These are phyloP conservation scores for Aspergillus pseudoterreus DNA, from an alignment of 2,329 filamentous ascomycete species.

Conservation along the genomic window DNA sequence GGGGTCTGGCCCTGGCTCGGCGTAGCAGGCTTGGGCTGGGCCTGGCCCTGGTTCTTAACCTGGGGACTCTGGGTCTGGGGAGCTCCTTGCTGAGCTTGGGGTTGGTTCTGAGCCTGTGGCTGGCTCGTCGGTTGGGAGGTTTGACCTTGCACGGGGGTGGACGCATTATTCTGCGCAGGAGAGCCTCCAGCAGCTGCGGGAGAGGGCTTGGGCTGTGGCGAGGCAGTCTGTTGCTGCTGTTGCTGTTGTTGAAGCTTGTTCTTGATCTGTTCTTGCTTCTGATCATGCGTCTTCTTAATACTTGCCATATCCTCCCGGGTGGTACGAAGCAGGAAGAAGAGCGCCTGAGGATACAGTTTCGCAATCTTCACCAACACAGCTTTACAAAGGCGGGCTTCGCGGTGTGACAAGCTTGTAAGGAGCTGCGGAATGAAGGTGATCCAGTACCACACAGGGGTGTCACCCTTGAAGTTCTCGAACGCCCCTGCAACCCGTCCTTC, in stretches of 20 bases:
- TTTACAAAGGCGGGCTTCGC: constrained; percentile 83
- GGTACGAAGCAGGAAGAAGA: constrained; percentile 93
- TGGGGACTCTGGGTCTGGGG: constrained; percentile 16
- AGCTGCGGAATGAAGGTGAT: constrained; percentile 98
- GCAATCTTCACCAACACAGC: constrained; percentile 88
- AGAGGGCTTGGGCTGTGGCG: constrained; percentile 33
- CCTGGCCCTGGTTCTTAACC: constrained; percentile 11
- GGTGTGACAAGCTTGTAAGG: constrained; percentile 83
- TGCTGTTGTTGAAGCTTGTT: constrained; percentile 63
- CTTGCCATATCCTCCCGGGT: constrained; percentile 89
- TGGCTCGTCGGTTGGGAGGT: constrained; percentile 19
- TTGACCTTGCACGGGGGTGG: constrained; percentile 26
- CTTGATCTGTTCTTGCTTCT: constrained; percentile 55
- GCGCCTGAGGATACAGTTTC: constrained; percentile 88
- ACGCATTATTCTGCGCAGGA: constrained; percentile 39
- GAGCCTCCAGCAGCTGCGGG: constrained; percentile 44
- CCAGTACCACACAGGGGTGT: constrained; percentile 99
- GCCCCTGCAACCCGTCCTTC: constrained; percentile 78
- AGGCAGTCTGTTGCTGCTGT: constrained; percentile 53
- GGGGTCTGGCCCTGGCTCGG: constrained; percentile 22
- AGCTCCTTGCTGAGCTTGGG: constrained; percentile 14
- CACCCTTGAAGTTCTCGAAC: constrained; percentile 95
- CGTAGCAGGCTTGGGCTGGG: constrained; percentile 13
- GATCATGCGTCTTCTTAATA: constrained; percentile 82
- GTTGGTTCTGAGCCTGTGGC: constrained; percentile 23